Evolutionary conservation across 805 yeast genomes (phyloP).

Genomic region (Saturnispora kantuleensis): DNA sequence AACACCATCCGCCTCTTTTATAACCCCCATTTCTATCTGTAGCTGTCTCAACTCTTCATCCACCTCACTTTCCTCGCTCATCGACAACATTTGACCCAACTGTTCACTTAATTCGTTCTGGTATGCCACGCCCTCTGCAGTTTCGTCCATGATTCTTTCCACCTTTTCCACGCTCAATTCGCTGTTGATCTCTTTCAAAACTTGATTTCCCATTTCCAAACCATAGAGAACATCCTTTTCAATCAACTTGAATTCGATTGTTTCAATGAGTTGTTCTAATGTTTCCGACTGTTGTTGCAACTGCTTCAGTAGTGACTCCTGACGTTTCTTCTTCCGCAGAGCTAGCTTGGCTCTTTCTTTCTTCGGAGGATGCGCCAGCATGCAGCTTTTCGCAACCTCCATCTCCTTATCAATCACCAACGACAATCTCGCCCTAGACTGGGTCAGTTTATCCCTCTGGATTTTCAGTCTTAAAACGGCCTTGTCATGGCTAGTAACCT

Average conservation of each 20-base stretch:
- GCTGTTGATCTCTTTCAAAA: constrained; percentile 61
- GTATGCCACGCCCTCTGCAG: constrained; percentile 69
- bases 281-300: constrained; percentile 73
- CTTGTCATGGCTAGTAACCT: constrained; percentile 73
- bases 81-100: constrained; percentile 34
- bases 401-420: constrained; percentile 53
- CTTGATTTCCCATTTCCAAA: constrained; percentile 67
- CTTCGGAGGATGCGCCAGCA: constrained; percentile 36
- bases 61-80: constrained; percentile 48
- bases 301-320: constrained; percentile 56
- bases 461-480: constrained; percentile 81
- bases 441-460: constrained; percentile 77
- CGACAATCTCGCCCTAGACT: constrained; percentile 54
- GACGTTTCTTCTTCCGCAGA: constrained; percentile 71
- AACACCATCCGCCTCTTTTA: constrained; percentile 9
- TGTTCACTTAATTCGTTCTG: constrained; percentile 63
- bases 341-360: constrained; percentile 57
- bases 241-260: constrained; percentile 80
- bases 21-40: constrained; percentile 34
- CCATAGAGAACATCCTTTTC: constrained; percentile 82
- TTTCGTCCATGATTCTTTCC: constrained; percentile 76
- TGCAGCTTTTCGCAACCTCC: constrained; percentile 45
- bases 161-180: constrained; percentile 72
- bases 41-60: constrained; percentile 51
- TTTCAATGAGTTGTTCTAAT: constrained; percentile 66